phyloP scores from a whole-genome alignment of 345 rosid genomes.

The Gossypium arboreum region DNA sequence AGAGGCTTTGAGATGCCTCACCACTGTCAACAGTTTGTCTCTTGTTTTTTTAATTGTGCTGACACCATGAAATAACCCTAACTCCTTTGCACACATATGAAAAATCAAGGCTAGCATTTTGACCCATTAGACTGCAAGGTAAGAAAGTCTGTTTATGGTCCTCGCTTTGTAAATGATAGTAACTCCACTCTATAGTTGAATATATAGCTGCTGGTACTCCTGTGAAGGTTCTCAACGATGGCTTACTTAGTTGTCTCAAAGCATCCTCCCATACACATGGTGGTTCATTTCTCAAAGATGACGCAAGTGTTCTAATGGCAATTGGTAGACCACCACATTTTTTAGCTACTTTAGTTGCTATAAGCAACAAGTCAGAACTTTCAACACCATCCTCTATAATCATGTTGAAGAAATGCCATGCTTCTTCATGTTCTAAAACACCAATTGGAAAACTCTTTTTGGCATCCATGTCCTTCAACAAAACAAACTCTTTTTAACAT shows the following conservation, averaged over 20 bases:
- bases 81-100: conserved; percentile 3
- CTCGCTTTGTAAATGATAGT: not conserved
- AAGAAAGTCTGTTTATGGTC: conserved; percentile 7
- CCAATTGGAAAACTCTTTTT: too few species aligned
- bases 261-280: too few species aligned
- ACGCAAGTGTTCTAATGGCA: too few species aligned
- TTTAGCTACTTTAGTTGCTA: not conserved
- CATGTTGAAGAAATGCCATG: not conserved
- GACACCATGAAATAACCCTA: conserved; percentile 8
- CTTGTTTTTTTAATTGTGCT: conserved; percentile 7
- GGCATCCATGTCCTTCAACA: too few species aligned
- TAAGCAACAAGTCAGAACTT: not conserved
- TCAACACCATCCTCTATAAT: not conserved
- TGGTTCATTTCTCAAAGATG: too few species aligned
- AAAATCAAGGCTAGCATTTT: not conserved
- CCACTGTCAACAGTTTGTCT: not conserved
- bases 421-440: not conserved
- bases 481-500: too few species aligned
- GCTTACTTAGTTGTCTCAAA: too few species aligned
- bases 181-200: conserved; percentile 2
- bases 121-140: not conserved
- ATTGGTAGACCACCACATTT: too few species aligned
- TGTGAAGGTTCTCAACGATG: too few species aligned
- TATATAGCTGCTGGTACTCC: not conserved
- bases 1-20: conserved; percentile 14